Base-by-base conservation (phyloP, 1,139 yeast genomes). In the Geotrichum siamense region DNA sequence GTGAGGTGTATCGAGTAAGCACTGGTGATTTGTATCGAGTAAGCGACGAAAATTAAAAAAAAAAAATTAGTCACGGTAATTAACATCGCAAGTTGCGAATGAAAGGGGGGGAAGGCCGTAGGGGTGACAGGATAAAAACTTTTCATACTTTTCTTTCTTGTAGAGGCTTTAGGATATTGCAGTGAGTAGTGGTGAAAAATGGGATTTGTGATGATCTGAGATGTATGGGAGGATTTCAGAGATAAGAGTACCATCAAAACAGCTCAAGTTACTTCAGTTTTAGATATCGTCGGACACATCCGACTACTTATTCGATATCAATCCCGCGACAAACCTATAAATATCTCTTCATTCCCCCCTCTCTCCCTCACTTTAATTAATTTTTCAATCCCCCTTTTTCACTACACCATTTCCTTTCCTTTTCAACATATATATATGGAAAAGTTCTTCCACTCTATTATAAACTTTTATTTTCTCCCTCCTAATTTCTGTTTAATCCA, bases 1-100 rank as follows among this genome's bases (percentile, higher is more conserved):
- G 26, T 10, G 26, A 23, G 10, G 26, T 23, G 26, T 23, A 28
- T 28, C 32, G 32, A 28, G 32, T 28, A 28, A 28, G 32, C 32
- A 28, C 6, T 28, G 6, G 17, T 28, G 6, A 5, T n/a, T 6
- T 28, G 32, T 28, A 28, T 28, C 32, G 32, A 28, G 32, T 28
- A 28, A 28, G 32, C 32, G n/a, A 28, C 8, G 17, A 23, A 23
- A 10, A 23, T 8, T 6, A 23, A 23, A 23, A 23, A 23, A 23
- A 23, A 23, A 23, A 23, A 23, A 23, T 8, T 23, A 23, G 10
- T 8, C 10, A 23, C 6, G 10, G 10, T 23, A 23, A 23, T 8
- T 23, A 23, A 23, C 6, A 23, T 23, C 10, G 9, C 26, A 8
- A 6, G 9, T 8, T 28, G 15, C 15, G 8, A n/a, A 28, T n/a